Conservation (phyloP, 2,329 filamentous ascomycete genomes). For the Colletotrichum costaricense region DNA sequence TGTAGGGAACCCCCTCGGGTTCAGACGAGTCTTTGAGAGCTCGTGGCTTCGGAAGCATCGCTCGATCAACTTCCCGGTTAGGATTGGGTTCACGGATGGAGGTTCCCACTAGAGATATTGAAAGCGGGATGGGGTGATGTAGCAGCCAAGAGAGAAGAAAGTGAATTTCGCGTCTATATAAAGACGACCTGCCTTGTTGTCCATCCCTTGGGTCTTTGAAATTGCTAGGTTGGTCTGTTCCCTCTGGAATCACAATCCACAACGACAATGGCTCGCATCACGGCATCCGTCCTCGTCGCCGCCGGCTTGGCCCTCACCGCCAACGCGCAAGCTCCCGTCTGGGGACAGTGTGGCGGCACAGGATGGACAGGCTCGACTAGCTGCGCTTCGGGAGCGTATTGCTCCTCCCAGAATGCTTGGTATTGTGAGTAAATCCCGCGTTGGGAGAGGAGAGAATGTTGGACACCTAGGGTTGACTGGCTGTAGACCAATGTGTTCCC, state of each 20-base stretch:
- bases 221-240: not conserved
- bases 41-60: not conserved
- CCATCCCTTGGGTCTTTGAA: not conserved
- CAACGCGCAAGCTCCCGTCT: conserved; percentile 32
- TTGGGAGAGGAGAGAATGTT: not conserved
- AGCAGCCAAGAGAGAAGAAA: not conserved
- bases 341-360: conserved; percentile 55
- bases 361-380: conserved; percentile 50
- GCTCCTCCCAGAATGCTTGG: conserved; percentile 48
- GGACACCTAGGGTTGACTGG: not conserved
- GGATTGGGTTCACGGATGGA: not conserved
- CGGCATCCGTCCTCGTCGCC: conserved; percentile 1
- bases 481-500: conserved; percentile 22
- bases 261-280: conserved; percentile 24
- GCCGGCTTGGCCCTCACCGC: conserved; percentile 4
- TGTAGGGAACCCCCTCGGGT: not conserved
- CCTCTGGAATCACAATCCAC: not conserved
- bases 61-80: not conserved
- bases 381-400: conserved; percentile 54
- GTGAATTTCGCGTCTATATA: not conserved
- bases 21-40: not conserved
- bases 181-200: not conserved
- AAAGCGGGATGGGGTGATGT: not conserved
- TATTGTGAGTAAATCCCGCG: conserved; percentile 61
- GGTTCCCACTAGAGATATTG: not conserved